These are phyloP conservation scores for Pleurotus citrinopileatus DNA, from an alignment of 768 basidiomycete species.

Conservation along the genomic window DNA sequence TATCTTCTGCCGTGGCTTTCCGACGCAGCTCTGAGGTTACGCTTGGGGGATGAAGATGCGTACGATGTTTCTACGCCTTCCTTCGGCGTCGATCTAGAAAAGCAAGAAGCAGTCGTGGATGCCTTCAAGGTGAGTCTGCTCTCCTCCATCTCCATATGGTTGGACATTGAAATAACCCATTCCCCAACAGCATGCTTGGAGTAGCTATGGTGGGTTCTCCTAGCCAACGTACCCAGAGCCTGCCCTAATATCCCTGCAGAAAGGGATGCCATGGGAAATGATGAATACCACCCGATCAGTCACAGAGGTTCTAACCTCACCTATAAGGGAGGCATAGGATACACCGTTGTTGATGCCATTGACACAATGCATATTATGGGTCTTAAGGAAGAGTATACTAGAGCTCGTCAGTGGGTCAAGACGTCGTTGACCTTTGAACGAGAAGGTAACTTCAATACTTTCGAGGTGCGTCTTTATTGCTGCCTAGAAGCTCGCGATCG, in stretches of 20 bases:
- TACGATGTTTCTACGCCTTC: background rate
- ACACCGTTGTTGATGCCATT: conserved; percentile 86
- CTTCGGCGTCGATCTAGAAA: background rate
- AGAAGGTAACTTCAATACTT: conserved; percentile 82
- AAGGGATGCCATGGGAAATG: conserved; percentile 49
- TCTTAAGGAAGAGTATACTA: conserved; percentile 70
- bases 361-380: conserved; percentile 90
- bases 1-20: background rate
- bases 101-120: conserved; percentile 6
- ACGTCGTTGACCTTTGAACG: conserved; percentile 69
- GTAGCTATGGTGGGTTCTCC: background rate
- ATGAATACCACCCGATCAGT: conserved; percentile 89
- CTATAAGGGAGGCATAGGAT: conserved; percentile 77
- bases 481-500: background rate
- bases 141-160: background rate
- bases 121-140: conserved; percentile 2
- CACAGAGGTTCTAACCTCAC: conserved; percentile 77
- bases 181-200: conserved; percentile 5
- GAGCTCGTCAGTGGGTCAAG: conserved; percentile 78
- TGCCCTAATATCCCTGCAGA: background rate
- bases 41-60: background rate
- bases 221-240: background rate
- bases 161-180: background rate
- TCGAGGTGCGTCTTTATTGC: conserved; percentile 67
- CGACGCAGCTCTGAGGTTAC: background rate